Base-by-base conservation (phyloP, 768 basidiomycete genomes). In the Clathrus columnatus region DNA sequence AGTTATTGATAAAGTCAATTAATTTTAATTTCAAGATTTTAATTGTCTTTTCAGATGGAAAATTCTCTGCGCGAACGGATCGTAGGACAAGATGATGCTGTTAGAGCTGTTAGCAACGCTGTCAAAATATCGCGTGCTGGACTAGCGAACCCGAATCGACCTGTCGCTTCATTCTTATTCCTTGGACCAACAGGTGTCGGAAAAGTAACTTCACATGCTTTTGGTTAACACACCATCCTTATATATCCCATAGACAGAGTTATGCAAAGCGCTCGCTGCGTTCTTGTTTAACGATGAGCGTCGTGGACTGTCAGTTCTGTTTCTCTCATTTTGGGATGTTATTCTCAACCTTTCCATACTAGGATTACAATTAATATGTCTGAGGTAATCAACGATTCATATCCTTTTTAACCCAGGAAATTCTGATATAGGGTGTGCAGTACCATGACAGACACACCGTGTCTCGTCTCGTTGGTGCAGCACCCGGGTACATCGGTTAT, bases 361-460 rank as follows among this genome's bases (percentile, higher is more conserved):
- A 89, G 86, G 52, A 91, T 93, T 60, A 88, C 85, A 57, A 91
- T 95, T 65, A 94, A 96, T 61, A 93, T 95, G 91, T 87, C 88
- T n/a, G 90, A 96, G 71, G 66, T 74, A 57, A 21, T 61, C 48
- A 23, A 20, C 20, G 14, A 42, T 4, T 17, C 17, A 17, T 30
- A 23, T 3, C 36, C 16, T 21, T 32, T 16, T 27, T 47, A 32
- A 30, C 18, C 3, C 10, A 36, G 18, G 48, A 27, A 21, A 32
- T 47, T 29, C 14, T 51, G 8, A 18, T 20, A 50, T 58, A 5
- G 8, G 2, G 45, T 51, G 68, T 59, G n/a, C 68, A 91, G 79
- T 96, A 87, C 63, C 88, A 91, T 50, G 93, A 94, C 61, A 81
- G 92, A 52, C 91, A 97, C 64, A 91, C 91, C 0, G 85, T 97